Conservation (phyloP, 2,329 filamentous ascomycete species). For the Gliomastix tumulicola region DNA sequence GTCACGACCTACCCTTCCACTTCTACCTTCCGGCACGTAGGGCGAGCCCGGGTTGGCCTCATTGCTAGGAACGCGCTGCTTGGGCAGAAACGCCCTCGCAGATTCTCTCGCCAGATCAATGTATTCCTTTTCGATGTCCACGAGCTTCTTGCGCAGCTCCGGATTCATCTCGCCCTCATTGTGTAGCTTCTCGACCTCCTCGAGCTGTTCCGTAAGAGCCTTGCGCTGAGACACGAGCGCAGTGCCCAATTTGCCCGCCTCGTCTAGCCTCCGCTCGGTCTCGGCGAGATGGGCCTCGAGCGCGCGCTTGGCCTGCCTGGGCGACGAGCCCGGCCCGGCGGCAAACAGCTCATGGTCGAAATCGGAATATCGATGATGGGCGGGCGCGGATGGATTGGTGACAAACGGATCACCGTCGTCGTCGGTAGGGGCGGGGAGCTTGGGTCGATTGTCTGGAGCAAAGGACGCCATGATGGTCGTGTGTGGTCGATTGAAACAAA, state of each 20-base stretch:
- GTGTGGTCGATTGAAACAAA: not conserved
- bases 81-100: conserved; percentile 78
- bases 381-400: conserved; percentile 29
- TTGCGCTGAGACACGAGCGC: conserved; percentile 81
- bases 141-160: conserved; percentile 74
- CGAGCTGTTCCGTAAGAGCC: conserved; percentile 72
- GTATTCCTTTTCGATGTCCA: conserved; percentile 89
- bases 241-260: conserved; percentile 83
- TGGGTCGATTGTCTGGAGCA: conserved; percentile 31
- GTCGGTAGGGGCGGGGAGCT: conserved; percentile 25
- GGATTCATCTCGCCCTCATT: conserved; percentile 72
- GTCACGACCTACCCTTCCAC: conserved; percentile 46
- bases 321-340: conserved; percentile 69
- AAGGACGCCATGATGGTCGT: conserved; percentile 30
- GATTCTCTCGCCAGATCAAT: conserved; percentile 89
- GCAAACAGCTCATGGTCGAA: conserved; percentile 79
- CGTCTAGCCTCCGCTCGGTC: conserved; percentile 84
- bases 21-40: conserved; percentile 43
- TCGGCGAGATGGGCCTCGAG: conserved; percentile 88
- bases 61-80: conserved; percentile 70
- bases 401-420: conserved; percentile 51
- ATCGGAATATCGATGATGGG: conserved; percentile 62
- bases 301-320: conserved; percentile 79
- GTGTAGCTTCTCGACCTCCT: conserved; percentile 75
- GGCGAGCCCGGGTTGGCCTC: conserved; percentile 49